Evolutionary conservation across 192 early-diverging fungal species (phyloP), one percentile per base, ranked within the genome.

Genomic region (Coemansia sp.): DNA sequence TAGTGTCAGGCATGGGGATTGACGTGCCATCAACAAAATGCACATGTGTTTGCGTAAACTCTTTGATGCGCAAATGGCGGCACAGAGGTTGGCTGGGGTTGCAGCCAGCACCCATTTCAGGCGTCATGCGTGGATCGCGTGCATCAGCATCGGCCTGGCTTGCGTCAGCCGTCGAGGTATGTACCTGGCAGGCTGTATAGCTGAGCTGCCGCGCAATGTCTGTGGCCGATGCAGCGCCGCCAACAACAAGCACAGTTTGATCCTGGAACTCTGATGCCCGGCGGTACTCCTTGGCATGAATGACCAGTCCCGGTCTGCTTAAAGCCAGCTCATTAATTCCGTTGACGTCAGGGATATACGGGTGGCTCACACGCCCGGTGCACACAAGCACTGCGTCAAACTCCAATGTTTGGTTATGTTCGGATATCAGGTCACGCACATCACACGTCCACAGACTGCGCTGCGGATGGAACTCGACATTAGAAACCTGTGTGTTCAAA

Each of bases 321-420:
- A 26, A 4, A 4, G 59, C 24, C 9, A 76, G 61, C 35, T 64
- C 59, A 0, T 24, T 8, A 4, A 86, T 52, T 0, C 83, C 82
- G 0, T 59, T 54, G 3, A 86, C 57, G 27, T 82, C 64, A 0
- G 85, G 85, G n/a, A 86, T 78, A 47, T 61, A 72, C 4, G 85
- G 85, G 35, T 78, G 65, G 18, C 54, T 58, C 29, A 78, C 75
- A n/a, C 83, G 75, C 10, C 85, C 85, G 3, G 66, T 77, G 22
- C 79, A 80, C 10, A 86, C 74, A 6, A 84, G 48, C 4, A 86
- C 32, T 2, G 82, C 83, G 63, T 86, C 85, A 61, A 75, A 86
- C 8, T 39, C 29, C 16, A 68, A 22, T 1, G 43, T 43, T 9
- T 12, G 16, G 4, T 3, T 12, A 4, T 26, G 12, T 19, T 43